Conservation (phyloP, 2,329 filamentous ascomycete species). For the Penicillium brevicompactum region DNA sequence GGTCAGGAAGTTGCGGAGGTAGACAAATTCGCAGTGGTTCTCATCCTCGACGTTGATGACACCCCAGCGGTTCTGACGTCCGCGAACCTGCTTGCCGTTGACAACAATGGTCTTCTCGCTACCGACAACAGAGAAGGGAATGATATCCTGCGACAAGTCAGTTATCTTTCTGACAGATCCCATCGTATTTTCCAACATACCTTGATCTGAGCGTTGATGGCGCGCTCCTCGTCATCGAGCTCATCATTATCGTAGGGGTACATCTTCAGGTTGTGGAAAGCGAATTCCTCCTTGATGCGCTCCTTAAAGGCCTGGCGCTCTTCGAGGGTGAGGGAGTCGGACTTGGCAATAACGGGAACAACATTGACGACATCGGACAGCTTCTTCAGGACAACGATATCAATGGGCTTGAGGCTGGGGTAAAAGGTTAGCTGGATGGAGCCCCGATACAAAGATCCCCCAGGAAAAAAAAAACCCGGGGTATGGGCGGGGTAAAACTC, state of each 20-base stretch:
- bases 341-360: slow-evolving; percentile 97
- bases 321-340: slow-evolving; percentile 92
- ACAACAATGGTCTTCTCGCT: slow-evolving; percentile 98
- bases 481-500: slow-evolving; percentile 24
- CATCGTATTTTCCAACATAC: slow-evolving; percentile 49
- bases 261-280: slow-evolving; percentile 99
- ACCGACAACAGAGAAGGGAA: slow-evolving; percentile 96
- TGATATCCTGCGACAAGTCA: slow-evolving; percentile 67
- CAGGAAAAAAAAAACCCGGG: not conserved
- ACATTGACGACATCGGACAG: slow-evolving; percentile 99
- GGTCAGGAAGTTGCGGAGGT: slow-evolving; percentile 96
- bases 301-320: slow-evolving; percentile 98
- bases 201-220: slow-evolving; percentile 95
- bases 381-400: slow-evolving; percentile 99
- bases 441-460: not conserved
- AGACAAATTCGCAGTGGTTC: slow-evolving; percentile 99
- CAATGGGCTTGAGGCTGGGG: slow-evolving; percentile 83
- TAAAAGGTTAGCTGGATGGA: slow-evolving; percentile 1
- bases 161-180: slow-evolving; percentile 37
- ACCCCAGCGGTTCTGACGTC: slow-evolving; percentile 98
- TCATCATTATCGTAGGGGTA: slow-evolving; percentile 99
- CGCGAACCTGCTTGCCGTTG: slow-evolving; percentile 94
- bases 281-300: slow-evolving; percentile 98
- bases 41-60: slow-evolving; percentile 99
- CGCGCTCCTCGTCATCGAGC: slow-evolving; percentile 94